Percentiles rank a stretch among this genome's conserved stretches.
Conservation (phyloP, 768 basidiomycete genomes). For the Piloderma croceum region DNA sequence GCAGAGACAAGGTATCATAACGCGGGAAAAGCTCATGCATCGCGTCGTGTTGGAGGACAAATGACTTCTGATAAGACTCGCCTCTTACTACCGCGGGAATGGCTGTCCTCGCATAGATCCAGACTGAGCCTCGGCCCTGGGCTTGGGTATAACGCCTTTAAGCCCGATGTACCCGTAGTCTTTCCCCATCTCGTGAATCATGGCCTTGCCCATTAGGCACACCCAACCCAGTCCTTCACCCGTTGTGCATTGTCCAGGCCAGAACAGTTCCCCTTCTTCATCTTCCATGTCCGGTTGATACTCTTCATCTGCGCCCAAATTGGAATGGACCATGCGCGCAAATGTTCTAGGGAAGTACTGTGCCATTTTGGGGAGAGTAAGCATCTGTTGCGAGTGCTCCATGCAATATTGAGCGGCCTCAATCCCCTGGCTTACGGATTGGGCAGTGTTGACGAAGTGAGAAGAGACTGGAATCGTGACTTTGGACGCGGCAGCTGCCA, state of each 20-base stretch:
- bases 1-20: too few relatives aligned
- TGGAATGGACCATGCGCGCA: constrained; percentile 64
- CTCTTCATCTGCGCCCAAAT: constrained; percentile 59
- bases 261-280: constrained; percentile 80
- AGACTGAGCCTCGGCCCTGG: too few relatives aligned
- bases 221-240: constrained; percentile 83
- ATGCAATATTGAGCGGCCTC: constrained; percentile 39
- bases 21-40: too few relatives aligned
- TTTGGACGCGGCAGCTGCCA: constrained; percentile 38
- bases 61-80: too few relatives aligned
- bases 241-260: constrained; percentile 69
- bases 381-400: constrained; percentile 42
- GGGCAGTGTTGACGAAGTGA: constrained; percentile 36
- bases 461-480: constrained; percentile 42
- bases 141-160: constrained; percentile 68
- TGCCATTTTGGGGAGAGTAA: constrained; percentile 63
- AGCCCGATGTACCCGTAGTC: constrained; percentile 68
- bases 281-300: constrained; percentile 80
- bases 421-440: constrained; percentile 37
- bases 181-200: constrained; percentile 79
- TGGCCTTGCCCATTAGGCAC: constrained; percentile 81
- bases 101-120: too few relatives aligned
- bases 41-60: too few relatives aligned
- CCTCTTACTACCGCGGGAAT: too few relatives aligned
- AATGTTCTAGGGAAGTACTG: constrained; percentile 74